Evolutionary conservation across 257 asterid species (phyloP), one percentile per base, ranked within the genome.

Genomic region (Lycium barbarum): DNA sequence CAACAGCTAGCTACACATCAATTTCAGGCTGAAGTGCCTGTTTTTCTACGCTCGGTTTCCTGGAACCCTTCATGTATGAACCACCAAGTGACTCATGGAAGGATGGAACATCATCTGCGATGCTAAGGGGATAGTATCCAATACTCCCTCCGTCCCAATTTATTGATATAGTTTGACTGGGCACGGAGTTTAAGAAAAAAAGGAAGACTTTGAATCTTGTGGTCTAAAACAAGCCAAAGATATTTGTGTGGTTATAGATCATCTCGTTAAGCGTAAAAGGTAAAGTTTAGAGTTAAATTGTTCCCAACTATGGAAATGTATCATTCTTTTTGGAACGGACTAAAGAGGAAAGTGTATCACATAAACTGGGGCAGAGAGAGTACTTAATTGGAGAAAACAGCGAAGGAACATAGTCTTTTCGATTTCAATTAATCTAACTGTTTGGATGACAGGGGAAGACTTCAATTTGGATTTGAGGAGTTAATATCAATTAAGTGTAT

Each of bases 1-100:
- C 80, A 73, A 47, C 38, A 73, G 47, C 20, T 74, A 51, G 43
- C 45, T 74, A 76, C 22, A 76, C 63, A 8, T 51, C 63, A 76
- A 76, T 51, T 53, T 76, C 26, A 51, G 81, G 63, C 81, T 51
- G 81, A 58, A 76, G 26, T 22, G 62, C 47, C 63, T 22, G 62
- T 26, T 53, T 74, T 22, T 22, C 61, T 13, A 22, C 0, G 22
- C 62, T 49, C 40, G 7, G 45, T 20, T 51, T 74, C 62, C 81
- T 74, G 63, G 20, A 74, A 22, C 58, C 13, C 63, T 51, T 51
- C 59, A 47, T 73, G 12, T 18, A 62, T 62, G 68, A 26, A 65
- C 71, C 71, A 26, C 8, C 7, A 65, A 65, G 33, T 26, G 71
- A 65, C 71, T 65, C 68, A 22, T 22, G 14, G 17, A 65, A 26